phyloP scores from a whole-genome alignment of 2,329 filamentous ascomycete species.

The Fusarium chlamydosporum region DNA sequence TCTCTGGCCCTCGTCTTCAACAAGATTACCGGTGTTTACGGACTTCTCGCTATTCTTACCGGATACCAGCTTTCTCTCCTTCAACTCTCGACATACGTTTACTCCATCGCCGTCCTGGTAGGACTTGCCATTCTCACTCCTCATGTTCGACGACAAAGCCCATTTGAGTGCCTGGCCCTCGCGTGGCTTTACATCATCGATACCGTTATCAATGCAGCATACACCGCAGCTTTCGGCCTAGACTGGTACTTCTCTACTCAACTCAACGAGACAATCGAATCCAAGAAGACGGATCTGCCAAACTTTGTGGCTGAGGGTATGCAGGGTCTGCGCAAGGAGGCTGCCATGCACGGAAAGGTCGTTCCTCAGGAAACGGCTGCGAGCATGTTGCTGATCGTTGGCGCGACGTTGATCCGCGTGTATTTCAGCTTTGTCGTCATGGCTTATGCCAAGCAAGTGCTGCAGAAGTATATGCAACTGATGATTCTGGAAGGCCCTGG shows the following conservation, averaged over 20 bases:
- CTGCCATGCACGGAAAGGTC: slow-evolving; percentile 54
- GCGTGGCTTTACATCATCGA: slow-evolving; percentile 90
- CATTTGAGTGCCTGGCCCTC: slow-evolving; percentile 83
- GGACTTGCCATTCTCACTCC: slow-evolving; percentile 79
- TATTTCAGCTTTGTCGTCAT: slow-evolving; percentile 90
- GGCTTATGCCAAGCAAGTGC: slow-evolving; percentile 82
- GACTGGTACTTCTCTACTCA: slow-evolving; percentile 85
- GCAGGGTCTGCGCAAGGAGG: slow-evolving; percentile 54
- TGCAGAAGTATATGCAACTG: slow-evolving; percentile 73
- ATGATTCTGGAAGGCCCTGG: slow-evolving; percentile 64
- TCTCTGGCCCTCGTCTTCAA: slow-evolving; percentile 88
- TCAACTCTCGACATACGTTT: slow-evolving; percentile 92
- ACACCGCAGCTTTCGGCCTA: slow-evolving; percentile 84
- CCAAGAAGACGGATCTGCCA: slow-evolving; percentile 45
- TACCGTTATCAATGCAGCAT: slow-evolving; percentile 83
- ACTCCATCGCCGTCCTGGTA: slow-evolving; percentile 80
- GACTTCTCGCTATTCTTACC: slow-evolving; percentile 88
- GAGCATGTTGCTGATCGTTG: slow-evolving; percentile 81
- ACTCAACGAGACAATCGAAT: slow-evolving; percentile 57
- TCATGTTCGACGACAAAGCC: slow-evolving; percentile 82
- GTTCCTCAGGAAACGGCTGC: slow-evolving; percentile 74
- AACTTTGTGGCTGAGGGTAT: slow-evolving; percentile 54
- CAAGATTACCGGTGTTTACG: slow-evolving; percentile 92
- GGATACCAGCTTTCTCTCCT: slow-evolving; percentile 85
- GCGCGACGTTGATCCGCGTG: slow-evolving; percentile 80